phyloP scores from a whole-genome alignment of 306 rosid genomes.

The Fragaria ananassa region DNA sequence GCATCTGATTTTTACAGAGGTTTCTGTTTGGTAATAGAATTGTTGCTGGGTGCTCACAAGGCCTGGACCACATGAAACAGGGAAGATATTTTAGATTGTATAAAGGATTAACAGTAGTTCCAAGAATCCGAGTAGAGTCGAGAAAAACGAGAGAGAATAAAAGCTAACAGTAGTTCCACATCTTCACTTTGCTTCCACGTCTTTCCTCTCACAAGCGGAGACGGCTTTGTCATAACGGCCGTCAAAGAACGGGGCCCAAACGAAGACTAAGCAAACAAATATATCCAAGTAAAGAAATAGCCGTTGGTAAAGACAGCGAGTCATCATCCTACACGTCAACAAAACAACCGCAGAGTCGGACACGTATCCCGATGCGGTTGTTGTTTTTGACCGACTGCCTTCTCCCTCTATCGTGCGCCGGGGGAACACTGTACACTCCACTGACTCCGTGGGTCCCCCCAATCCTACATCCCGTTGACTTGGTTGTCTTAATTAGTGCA shows the following conservation, averaged over 20 bases:
- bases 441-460: neutral
- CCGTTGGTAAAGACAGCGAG: conserved; percentile 29
- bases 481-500: neutral
- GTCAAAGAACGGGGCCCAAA: conserved; percentile 29
- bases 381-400: neutral
- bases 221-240: conserved; percentile 23
- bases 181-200: conserved; percentile 17
- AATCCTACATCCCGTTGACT: neutral
- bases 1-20: neutral
- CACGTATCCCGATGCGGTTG: conserved; percentile 19
- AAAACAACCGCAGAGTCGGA: conserved; percentile 3
- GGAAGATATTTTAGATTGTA: neutral
- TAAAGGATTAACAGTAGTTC: neutral
- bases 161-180: neutral
- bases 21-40: neutral
- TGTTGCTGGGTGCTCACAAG: neutral
- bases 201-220: neutral
- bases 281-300: neutral
- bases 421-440: neutral
- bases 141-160: neutral
- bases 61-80: neutral
- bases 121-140: neutral
- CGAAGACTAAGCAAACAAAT: neutral
- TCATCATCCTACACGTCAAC: conserved; percentile 14
- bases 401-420: neutral